Base-by-base conservation (phyloP, 257 asterid species). In the Knoxia roxburghii region DNA sequence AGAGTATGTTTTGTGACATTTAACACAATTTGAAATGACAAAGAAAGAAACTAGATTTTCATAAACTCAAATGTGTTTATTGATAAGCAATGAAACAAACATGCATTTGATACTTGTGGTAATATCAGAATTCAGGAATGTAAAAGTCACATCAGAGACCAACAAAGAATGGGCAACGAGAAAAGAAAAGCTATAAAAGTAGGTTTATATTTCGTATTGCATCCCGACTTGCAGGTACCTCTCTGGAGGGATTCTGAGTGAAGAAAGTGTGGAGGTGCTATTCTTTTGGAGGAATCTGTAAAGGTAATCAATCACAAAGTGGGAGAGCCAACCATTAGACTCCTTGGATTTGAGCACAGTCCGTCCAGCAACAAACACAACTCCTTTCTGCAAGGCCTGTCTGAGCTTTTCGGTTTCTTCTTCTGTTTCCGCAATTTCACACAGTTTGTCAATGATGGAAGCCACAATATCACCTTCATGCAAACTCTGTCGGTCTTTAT, bases 271-370 rank as follows among this genome's bases (percentile, higher is more conserved):
- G 1, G 72, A 35, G n/a, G 32, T 68, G 63, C 72, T 21, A 2
- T 68, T 68, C 54, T 68, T 68, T 39, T 68, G 65, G 2, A 68
- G 29, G 43, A 68, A 68, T 20, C 55, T 68, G 53, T 68, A 68
- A 39, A 55, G 45, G 27, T 51, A 33, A 40, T 55, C 30, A 35
- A 68, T 68, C 2, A 20, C 39, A 13, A 68, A 40, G 3, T 20
- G 72, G 10, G 64, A 15, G 21, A 68, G 52, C 64, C 41, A 55
- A n/a, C 55, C 64, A 56, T 68, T 55, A 3, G 24, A 54, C 51
- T 51, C 49, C 12, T 62, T 61, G 35, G 74, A 29, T 29, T 52
- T 61, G 29, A 70, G 63, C 10, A 70, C 32, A 4, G 74, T 70
- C 18, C 62, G 20, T 5, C 74, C 74, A 4, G 61, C 35, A 21